Percentiles rank a stretch among this genome's conserved stretches.
Evolutionary conservation across 495 filamentous ascomycete genomes (phyloP).

Genomic region (Echria macrotheca): DNA sequence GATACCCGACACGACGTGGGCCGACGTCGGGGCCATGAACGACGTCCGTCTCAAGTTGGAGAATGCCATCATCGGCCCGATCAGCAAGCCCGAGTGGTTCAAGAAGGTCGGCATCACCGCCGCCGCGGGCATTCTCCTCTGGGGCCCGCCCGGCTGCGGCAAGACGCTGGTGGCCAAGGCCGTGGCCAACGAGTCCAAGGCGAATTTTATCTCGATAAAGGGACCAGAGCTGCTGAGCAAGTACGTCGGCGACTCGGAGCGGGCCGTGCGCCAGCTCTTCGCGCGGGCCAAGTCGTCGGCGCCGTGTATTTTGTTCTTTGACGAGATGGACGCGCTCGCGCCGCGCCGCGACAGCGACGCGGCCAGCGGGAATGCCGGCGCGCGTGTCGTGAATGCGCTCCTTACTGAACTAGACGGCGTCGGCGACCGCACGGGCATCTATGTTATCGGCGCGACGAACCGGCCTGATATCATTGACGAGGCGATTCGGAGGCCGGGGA

Average conservation of each 20-base stretch:
- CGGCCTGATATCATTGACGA: conserved; percentile 94
- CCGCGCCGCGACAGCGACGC: conserved; percentile 78
- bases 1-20: conserved; percentile 95
- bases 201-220: conserved; percentile 98
- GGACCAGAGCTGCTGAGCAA: conserved; percentile 92
- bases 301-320: conserved; percentile 96
- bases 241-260: conserved; percentile 92
- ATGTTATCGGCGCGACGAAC: conserved; percentile 93
- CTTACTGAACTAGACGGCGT: conserved; percentile 95
- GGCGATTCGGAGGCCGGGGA: conserved; percentile 88
- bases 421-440: conserved; percentile 75
- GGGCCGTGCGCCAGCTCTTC: conserved; percentile 89
- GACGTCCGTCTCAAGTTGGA: conserved; percentile 75
- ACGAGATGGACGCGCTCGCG: conserved; percentile 90
- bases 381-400: conserved; percentile 90
- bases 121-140: conserved; percentile 87
- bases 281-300: conserved; percentile 77
- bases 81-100: conserved; percentile 78
- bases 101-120: conserved; percentile 76
- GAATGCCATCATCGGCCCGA: conserved; percentile 88
- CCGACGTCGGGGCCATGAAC: conserved; percentile 80
- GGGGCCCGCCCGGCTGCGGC: conserved; percentile 95
- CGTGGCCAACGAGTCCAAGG: conserved; percentile 88
- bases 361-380: conserved; percentile 73
- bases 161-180: conserved; percentile 96